Percentiles rank a stretch among this genome's conserved stretches.
Evolutionary conservation across 768 basidiomycete species (phyloP).

Genomic region (Leccinum sublutescens): DNA sequence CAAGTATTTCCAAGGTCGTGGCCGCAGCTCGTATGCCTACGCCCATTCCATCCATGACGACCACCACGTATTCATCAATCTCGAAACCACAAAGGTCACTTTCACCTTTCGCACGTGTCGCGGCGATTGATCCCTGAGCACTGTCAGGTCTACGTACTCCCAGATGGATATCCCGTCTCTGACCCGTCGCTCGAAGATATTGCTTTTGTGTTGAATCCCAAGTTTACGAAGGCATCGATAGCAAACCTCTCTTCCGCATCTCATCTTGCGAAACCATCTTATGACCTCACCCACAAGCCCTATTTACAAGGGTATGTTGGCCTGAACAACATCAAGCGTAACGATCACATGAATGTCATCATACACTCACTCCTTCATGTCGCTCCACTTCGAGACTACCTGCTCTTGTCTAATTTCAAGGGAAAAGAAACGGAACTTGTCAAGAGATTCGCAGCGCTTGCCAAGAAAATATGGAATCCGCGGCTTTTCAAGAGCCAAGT

Average conservation of each 20-base stretch:
- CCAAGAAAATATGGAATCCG: slow-evolving; percentile 97
- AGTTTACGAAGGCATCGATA: slow-evolving; percentile 67
- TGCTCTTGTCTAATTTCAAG: slow-evolving; percentile 71
- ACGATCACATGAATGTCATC: slow-evolving; percentile 97
- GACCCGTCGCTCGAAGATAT: slow-evolving; percentile 98
- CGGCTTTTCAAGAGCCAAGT: slow-evolving; percentile 96
- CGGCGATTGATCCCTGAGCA: slow-evolving; percentile 15
- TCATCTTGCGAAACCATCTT: slow-evolving; percentile 70
- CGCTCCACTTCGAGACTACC: slow-evolving; percentile 81
- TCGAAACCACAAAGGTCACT: slow-evolving; percentile 81
- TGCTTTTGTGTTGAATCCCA: slow-evolving; percentile 81
- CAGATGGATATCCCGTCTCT: slow-evolving; percentile 94
- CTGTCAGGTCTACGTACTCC: slow-evolving; percentile 88
- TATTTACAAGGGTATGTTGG: slow-evolving; percentile 95
- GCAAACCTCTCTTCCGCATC: slow-evolving; percentile 54
- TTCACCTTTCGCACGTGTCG: slow-evolving; percentile 16
- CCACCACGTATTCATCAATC: slow-evolving; percentile 97
- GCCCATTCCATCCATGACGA: slow-evolving; percentile 97
- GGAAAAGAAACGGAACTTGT: slow-evolving; percentile 85
- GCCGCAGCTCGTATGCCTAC: slow-evolving; percentile 91
- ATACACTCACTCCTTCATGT: slow-evolving; percentile 93
- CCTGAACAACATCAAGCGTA: slow-evolving; percentile 95
- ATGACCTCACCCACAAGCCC: slow-evolving; percentile 76
- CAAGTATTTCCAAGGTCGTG: slow-evolving; percentile 98
- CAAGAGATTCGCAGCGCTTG: slow-evolving; percentile 80